These are phyloP conservation scores for Teratosphaeria epicoccoides DNA, from an alignment of 2,329 filamentous ascomycete species.

Conservation along the genomic window DNA sequence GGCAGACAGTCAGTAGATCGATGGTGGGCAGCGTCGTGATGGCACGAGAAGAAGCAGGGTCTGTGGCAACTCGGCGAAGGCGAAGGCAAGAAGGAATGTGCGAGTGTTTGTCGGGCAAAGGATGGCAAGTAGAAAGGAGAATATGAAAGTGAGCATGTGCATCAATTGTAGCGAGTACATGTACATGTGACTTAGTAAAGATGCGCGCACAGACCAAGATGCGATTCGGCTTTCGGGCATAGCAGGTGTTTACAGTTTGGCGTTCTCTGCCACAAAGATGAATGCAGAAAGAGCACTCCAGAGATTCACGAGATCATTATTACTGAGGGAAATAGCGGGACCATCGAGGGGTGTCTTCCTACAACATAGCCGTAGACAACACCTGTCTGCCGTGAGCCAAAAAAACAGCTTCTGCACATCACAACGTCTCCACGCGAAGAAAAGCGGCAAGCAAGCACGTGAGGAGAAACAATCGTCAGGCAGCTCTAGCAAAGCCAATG, in stretches of 20 bases:
- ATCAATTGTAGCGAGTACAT: not conserved
- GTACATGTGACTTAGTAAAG: not conserved
- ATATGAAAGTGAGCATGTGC: not conserved
- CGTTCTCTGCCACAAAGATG: not conserved
- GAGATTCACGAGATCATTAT: not conserved
- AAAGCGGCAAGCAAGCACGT: conserved; percentile 42
- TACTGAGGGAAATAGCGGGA: not conserved
- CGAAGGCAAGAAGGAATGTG: not conserved
- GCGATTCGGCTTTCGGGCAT: not conserved
- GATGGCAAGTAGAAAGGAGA: not conserved
- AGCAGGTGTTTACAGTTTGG: not conserved
- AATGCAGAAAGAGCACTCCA: not conserved
- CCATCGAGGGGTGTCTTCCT: conserved; percentile 1
- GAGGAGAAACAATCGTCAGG: conserved; percentile 17
- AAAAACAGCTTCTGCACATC: conserved; percentile 34
- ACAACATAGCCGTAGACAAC: not conserved
- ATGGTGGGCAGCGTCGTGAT: too few relatives aligned
- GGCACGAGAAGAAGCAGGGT: too few relatives aligned
- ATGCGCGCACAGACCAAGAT: not conserved
- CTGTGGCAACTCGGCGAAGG: too few relatives aligned
- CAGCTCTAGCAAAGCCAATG: not conserved
- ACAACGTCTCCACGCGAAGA: conserved; percentile 34
- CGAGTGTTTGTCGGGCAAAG: not conserved
- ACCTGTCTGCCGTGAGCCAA: conserved; percentile 7
- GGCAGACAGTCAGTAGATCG: too few relatives aligned